Percentiles rank a stretch among this genome's conserved stretches.
Conservation (phyloP, 139 green algal species). For the Monoraphidium neglectum region DNA sequence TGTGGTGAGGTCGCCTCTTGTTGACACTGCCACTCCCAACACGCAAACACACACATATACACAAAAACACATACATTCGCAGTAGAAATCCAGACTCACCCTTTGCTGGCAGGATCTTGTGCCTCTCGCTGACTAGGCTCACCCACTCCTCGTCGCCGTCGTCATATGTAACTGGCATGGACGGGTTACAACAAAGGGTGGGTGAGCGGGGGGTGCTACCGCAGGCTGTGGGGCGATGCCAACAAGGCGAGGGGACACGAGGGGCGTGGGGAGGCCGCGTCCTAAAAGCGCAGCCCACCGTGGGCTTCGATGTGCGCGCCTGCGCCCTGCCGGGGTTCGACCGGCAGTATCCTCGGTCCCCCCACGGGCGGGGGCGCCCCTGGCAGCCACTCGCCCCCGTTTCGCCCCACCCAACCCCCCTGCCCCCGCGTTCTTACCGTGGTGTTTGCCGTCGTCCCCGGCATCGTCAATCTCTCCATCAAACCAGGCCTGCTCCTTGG, state of each 20-base stretch:
- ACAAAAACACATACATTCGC: too few relatives aligned
- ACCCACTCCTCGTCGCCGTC: conserved; percentile 80
- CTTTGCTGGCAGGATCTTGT: conserved; percentile 9
- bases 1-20: too few relatives aligned
- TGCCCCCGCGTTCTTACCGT: conserved; percentile 8
- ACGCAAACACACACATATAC: too few relatives aligned
- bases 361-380: too few relatives aligned
- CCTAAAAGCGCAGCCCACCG: background rate
- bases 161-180: conserved; percentile 64
- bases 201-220: too few relatives aligned
- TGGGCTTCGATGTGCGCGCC: background rate
- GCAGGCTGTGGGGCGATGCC: too few relatives aligned
- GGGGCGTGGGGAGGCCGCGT: background rate
- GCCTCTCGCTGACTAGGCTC: conserved; percentile 50
- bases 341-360: background rate
- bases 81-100: too few relatives aligned
- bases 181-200: too few relatives aligned
- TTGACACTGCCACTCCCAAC: too few relatives aligned
- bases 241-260: background rate
- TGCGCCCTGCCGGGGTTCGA: background rate
- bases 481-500: conserved; percentile 57
- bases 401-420: background rate
- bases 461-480: conserved; percentile 34
- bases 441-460: conserved; percentile 39
- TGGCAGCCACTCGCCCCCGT: too few relatives aligned